A percentile compares a stretch with the other conserved stretches of the same genome.
Conservation (phyloP, 305 asterid genomes). For the Plantago coronopus region DNA sequence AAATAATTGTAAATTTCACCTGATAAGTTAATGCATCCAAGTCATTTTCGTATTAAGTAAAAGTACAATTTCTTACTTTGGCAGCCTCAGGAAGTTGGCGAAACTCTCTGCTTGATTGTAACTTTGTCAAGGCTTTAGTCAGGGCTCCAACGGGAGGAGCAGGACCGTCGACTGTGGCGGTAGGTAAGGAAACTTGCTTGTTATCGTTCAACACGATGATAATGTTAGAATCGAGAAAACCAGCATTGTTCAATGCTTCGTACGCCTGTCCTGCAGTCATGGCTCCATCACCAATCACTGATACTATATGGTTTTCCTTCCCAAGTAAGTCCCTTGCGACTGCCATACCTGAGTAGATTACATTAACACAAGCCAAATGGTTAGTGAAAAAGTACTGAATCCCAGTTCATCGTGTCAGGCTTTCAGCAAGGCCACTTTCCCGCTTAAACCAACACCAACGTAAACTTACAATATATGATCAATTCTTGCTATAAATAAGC, state of each 20-base stretch:
- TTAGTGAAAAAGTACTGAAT: not conserved
- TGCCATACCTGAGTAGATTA: conserved; percentile 47
- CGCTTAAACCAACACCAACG: too few species aligned
- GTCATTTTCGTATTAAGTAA: not conserved
- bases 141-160: conserved; percentile 72
- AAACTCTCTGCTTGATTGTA: conserved; percentile 46
- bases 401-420: too few species aligned
- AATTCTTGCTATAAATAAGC: too few species aligned
- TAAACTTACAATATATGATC: too few species aligned
- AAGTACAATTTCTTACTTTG: conserved; percentile 26
- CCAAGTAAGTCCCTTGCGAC: conserved; percentile 54
- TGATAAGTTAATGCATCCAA: too few species aligned
- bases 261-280: conserved; percentile 79
- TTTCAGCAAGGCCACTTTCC: too few species aligned
- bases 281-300: conserved; percentile 74
- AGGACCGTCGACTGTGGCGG: conserved; percentile 71
- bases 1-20: too few species aligned
- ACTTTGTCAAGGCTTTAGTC: conserved; percentile 45
- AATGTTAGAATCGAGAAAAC: conserved; percentile 57
- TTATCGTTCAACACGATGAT: conserved; percentile 57
- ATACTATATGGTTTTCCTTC: conserved; percentile 48
- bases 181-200: conserved; percentile 63
- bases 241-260: conserved; percentile 71
- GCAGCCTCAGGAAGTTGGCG: conserved; percentile 53
- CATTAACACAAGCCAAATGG: not conserved